Conservation (phyloP, 2,329 filamentous ascomycete genomes). For the Neurospora sp. region DNA sequence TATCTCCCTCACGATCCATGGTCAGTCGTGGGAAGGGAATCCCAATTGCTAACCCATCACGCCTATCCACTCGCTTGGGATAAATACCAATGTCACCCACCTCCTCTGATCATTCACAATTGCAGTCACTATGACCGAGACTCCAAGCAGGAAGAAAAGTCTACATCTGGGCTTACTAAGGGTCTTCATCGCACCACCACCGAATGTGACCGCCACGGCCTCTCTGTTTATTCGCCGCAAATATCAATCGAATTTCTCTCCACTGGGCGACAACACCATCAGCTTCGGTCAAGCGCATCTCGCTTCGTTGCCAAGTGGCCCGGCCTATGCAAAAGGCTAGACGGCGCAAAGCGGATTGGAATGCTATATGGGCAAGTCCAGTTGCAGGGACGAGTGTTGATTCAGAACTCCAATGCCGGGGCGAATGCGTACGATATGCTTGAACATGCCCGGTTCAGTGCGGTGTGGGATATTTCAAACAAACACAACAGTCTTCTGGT, state of each 20-base stretch:
- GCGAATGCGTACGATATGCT: constrained; percentile 28
- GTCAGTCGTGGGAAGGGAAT: not conserved
- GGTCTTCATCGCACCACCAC: constrained; percentile 42
- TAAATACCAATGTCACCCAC: not conserved
- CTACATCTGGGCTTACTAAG: not conserved
- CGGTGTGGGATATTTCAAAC: not conserved
- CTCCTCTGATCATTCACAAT: not conserved
- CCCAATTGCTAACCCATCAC: not conserved
- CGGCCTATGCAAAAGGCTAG: constrained; percentile 36
- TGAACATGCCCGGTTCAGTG: not conserved
- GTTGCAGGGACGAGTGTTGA: constrained; percentile 38
- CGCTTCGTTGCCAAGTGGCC: constrained; percentile 49
- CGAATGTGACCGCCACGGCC: constrained; percentile 45
- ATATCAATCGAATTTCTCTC: not conserved
- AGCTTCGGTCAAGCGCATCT: constrained; percentile 48
- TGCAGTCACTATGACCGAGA: too few species aligned
- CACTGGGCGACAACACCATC: constrained; percentile 37
- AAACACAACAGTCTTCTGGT: not conserved
- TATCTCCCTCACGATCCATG: not conserved
- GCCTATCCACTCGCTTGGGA: not conserved
- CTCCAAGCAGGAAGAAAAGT: not conserved
- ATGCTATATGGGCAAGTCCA: constrained; percentile 33
- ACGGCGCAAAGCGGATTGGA: constrained; percentile 43
- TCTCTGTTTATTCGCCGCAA: constrained; percentile 26
- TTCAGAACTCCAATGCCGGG: constrained; percentile 40